These are phyloP conservation scores for Salvia hispanica DNA, from an alignment of 257 asterid species.

Conservation along the genomic window DNA sequence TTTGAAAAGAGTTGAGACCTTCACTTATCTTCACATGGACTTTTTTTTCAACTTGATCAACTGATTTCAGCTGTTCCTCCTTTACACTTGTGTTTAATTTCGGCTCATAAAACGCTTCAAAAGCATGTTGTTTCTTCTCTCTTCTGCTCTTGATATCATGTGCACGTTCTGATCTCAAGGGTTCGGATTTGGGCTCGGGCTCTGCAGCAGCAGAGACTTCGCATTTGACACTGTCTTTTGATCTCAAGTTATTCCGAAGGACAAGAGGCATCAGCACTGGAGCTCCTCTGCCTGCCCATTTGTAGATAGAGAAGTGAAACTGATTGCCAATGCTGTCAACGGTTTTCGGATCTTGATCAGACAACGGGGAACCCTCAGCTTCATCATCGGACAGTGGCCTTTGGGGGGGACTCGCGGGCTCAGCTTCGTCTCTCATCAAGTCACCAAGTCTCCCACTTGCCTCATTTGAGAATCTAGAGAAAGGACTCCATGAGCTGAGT, in stretches of 20 bases:
- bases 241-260: constrained; percentile 34
- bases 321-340: constrained; percentile 28
- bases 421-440: constrained; percentile 34
- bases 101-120: constrained; percentile 30
- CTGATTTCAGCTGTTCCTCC: constrained; percentile 33
- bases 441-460: constrained; percentile 35
- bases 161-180: constrained; percentile 19
- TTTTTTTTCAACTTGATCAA: constrained; percentile 31
- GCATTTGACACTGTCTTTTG: constrained; percentile 28
- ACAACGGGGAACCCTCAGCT: constrained; percentile 40
- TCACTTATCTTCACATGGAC: constrained; percentile 27
- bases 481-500: constrained; percentile 37
- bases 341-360: constrained; percentile 32
- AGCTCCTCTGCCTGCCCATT: constrained; percentile 78
- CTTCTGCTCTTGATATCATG: constrained; percentile 23
- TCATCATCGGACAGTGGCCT: constrained; percentile 52
- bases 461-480: constrained; percentile 50
- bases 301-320: constrained; percentile 91
- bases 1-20: background rate
- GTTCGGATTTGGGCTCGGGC: constrained; percentile 23
- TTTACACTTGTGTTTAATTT: constrained; percentile 23
- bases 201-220: constrained; percentile 32
- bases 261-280: constrained; percentile 53
- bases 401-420: constrained; percentile 36
- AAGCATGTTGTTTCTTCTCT: constrained; percentile 11